Evolutionary conservation across 306 rosid species (phyloP).

Genomic region (Fragaria ananassa): DNA sequence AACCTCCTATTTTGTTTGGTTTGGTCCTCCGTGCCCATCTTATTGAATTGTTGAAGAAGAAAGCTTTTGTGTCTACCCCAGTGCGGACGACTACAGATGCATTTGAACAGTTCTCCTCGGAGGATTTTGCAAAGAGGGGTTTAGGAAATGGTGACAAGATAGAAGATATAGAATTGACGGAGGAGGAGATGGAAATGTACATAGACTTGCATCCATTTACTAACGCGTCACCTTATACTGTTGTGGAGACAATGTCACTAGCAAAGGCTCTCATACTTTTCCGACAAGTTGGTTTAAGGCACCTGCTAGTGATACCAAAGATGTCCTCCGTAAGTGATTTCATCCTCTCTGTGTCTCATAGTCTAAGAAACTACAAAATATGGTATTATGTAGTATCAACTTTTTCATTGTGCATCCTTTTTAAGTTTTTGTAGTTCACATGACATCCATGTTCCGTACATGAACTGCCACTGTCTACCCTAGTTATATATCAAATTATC

Average conservation of each 20-base stretch:
- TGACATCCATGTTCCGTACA: neutral
- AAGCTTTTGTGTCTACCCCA: conserved; percentile 51
- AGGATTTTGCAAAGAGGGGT: conserved; percentile 74
- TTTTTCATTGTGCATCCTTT: neutral
- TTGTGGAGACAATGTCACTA: conserved; percentile 86
- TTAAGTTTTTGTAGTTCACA: neutral
- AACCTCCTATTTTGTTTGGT: conserved; percentile 65
- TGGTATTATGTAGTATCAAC: neutral
- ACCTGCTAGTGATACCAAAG: conserved; percentile 86
- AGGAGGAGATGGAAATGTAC: conserved; percentile 84
- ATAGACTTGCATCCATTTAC: conserved; percentile 84
- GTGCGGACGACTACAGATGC: conserved; percentile 24
- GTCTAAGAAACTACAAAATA: neutral
- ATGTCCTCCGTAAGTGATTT: conserved; percentile 61
- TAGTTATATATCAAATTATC: neutral
- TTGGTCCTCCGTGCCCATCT: conserved; percentile 80
- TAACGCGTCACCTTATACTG: conserved; percentile 86
- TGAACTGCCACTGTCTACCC: neutral
- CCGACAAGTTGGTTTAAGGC: conserved; percentile 83
- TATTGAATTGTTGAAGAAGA: conserved; percentile 68
- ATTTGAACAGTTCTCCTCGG: conserved; percentile 44
- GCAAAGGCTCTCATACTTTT: conserved; percentile 82
- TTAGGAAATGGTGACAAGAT: conserved; percentile 44
- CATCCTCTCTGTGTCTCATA: neutral
- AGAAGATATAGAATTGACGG: conserved; percentile 56